Conservation (phyloP, 2,329 filamentous ascomycete genomes). For the Decorospora gaudefroyi region DNA sequence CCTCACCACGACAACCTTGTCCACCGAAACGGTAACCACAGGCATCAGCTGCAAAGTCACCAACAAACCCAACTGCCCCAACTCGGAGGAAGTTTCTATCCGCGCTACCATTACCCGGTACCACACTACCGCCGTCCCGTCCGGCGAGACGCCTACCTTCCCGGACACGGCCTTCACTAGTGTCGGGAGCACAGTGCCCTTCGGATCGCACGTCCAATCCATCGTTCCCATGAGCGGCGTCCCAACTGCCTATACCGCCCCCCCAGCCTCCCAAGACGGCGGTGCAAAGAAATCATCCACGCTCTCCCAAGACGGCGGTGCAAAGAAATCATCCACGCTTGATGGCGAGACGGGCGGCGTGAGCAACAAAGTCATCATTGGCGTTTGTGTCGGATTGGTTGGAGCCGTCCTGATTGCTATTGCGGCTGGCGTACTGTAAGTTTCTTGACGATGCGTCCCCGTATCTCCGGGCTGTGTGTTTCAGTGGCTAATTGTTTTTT, state of each 20-base stretch:
- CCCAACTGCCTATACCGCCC: slow-evolving; percentile 37
- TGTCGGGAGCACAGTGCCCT: slow-evolving; percentile 47
- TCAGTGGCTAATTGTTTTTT: not conserved
- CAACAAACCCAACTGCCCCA: slow-evolving; percentile 57
- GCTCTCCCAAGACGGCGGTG: no score
- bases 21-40: slow-evolving; percentile 50
- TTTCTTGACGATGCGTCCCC: not conserved
- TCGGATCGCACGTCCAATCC: slow-evolving; percentile 49
- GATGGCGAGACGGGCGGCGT: slow-evolving; percentile 42
- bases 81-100: slow-evolving; percentile 54
- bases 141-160: slow-evolving; percentile 48
- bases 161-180: slow-evolving; percentile 44
- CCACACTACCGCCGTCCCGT: slow-evolving; percentile 43
- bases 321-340: no score
- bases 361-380: slow-evolving; percentile 55
- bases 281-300: no score
- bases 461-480: not conserved
- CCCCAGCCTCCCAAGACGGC: no score
- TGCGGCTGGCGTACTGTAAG: slow-evolving; percentile 16
- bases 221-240: slow-evolving; percentile 51
- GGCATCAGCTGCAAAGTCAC: slow-evolving; percentile 53
- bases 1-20: slow-evolving; percentile 51
- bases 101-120: slow-evolving; percentile 49
- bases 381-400: slow-evolving; percentile 55
- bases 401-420: slow-evolving; percentile 47